phyloP scores from a whole-genome alignment of 2,329 filamentous ascomycete genomes.

The Ceratocystis cacaofunesta region DNA sequence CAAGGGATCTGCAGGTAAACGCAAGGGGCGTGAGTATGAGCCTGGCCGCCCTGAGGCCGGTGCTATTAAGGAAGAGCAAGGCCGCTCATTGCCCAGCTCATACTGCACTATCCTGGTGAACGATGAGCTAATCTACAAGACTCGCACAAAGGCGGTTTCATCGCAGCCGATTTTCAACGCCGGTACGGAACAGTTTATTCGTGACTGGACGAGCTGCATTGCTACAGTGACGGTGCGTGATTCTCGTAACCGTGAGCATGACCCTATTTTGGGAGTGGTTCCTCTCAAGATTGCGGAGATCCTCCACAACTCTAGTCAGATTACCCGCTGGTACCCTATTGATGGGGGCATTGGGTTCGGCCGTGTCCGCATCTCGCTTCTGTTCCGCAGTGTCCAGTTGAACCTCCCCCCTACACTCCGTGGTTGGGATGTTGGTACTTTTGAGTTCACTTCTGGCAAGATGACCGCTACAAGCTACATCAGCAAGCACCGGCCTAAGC shows the following conservation, averaged over 20 bases:
- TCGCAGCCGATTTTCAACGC: slow-evolving; percentile 96
- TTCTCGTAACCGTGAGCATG: slow-evolving; percentile 76
- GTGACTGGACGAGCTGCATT: slow-evolving; percentile 81
- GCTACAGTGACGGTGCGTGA: slow-evolving; percentile 82
- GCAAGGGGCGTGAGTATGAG: slow-evolving; percentile 75
- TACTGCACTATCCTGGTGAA: slow-evolving; percentile 91
- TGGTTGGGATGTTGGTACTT: slow-evolving; percentile 91
- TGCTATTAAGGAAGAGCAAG: slow-evolving; percentile 72
- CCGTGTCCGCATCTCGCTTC: slow-evolving; percentile 69
- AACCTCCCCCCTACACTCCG: slow-evolving; percentile 70
- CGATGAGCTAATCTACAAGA: slow-evolving; percentile 81
- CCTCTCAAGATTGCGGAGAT: slow-evolving; percentile 77
- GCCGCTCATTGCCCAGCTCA: slow-evolving; percentile 65
- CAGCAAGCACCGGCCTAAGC: slow-evolving; percentile 52
- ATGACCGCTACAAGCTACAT: slow-evolving; percentile 51
- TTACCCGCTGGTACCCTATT: slow-evolving; percentile 88
- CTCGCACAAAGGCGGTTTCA: slow-evolving; percentile 83
- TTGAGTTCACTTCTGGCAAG: slow-evolving; percentile 63
- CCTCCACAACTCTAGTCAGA: slow-evolving; percentile 72
- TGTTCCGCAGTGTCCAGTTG: slow-evolving; percentile 83
- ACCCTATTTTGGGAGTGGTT: slow-evolving; percentile 85
- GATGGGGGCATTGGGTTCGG: slow-evolving; percentile 90
- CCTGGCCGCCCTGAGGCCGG: slow-evolving; percentile 69
- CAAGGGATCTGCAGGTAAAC: slow-evolving; percentile 67
- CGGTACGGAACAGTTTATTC: slow-evolving; percentile 80